Base-by-base conservation (phyloP, 2,329 filamentous ascomycete species). In the Colletotrichum cordylinicola region DNA sequence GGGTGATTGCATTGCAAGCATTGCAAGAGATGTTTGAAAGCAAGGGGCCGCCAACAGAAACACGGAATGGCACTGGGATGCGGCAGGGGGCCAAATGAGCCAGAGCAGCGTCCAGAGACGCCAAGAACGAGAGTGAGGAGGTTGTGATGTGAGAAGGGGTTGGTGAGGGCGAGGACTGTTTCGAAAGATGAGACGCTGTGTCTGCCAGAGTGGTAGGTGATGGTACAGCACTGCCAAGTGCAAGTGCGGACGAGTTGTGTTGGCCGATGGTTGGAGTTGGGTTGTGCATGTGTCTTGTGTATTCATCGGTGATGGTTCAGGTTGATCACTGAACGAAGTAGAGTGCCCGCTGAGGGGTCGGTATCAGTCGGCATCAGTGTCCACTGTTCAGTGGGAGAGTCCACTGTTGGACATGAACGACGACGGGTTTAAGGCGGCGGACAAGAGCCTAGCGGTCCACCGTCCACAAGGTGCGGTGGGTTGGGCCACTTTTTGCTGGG, bases 141-240 rank as follows among this genome's bases (percentile, higher is more conserved):
- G 58, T 65, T 56, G n/a, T 21, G 56, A 37, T 68, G 70, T 52
- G 64, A 48, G 62, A 67, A 48, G 64, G 39, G 62, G 39, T 16
- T 56, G 69, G 62, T 24, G 43, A 72, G n/a, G 39, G 31, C 55
- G 35, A 15, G 64, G 29, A 21, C 37, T 55, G 74, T 69, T 75
- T 75, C 62, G 74, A 62, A 76, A 68, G 74, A 73, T 69, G 70
- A 69, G 72, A 74, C 70, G 48, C 58, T 27, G 31, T 27, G n/a
- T 56, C 43, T 43, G 43, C 43, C 43, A 52, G n/a, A 52, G 43
- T 24, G 43, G 43, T 52, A 48, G 43, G 43, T 8, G 43, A 52
- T 48, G 18, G 21, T 13, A 16, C 58, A 16, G 15, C 43, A 31
- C 24, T 27, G 33, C 16, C 21, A 21, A n/a, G 61, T 43, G 61